Base-by-base conservation (phyloP, 495 filamentous ascomycete species). In the Geopyxis carbonaria region DNA sequence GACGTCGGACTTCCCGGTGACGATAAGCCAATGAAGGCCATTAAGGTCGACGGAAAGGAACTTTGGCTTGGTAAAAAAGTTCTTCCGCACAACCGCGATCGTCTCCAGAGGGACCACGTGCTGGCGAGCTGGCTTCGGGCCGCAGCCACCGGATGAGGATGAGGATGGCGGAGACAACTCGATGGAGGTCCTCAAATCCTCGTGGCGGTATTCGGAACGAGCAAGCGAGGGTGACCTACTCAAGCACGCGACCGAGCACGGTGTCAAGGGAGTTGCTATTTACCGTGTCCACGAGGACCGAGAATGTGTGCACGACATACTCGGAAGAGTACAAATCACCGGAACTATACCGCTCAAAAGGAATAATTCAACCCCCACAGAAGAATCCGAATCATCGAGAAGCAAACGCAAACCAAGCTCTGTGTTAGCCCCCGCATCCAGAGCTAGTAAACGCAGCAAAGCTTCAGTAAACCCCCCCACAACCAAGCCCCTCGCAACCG, bases 161-260 rank as follows among this genome's bases (percentile, higher is more conserved):
- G 31, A 33, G 4, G 18, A 37, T 5, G 5, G 11, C 5, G 13
- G 18, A 5, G 31, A 33, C 31, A 33, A 14, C 7, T 16, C 31
- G 14, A 28, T 28, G 25, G 11, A 8, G 9, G 34, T 37, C 18
- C 13, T 37, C 34, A 37, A 37, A 22, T 4, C 21, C 13, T 32
- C 28, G 16, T 11, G 13, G 11, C 19, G 3, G 14, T 41, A 6
- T 23, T 18, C 8, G 19, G 15, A 16, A 18, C 11, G n/a, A 3
- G 22, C 19, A 6, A 43, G 11, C 19, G 43, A 45, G 19, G 28
- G 38, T 1, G 25, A 14, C 25, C 23, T 45, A 18, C 43, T 45
- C 0, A 18, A 14, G 2, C 19, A 32, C n/a, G 37, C 38, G 5
- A 20, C 14, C 2, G 18, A 11, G 1, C 11, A 11, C 2, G 14